Conservation (phyloP, 768 basidiomycete species). For the Panellus pusillus region DNA sequence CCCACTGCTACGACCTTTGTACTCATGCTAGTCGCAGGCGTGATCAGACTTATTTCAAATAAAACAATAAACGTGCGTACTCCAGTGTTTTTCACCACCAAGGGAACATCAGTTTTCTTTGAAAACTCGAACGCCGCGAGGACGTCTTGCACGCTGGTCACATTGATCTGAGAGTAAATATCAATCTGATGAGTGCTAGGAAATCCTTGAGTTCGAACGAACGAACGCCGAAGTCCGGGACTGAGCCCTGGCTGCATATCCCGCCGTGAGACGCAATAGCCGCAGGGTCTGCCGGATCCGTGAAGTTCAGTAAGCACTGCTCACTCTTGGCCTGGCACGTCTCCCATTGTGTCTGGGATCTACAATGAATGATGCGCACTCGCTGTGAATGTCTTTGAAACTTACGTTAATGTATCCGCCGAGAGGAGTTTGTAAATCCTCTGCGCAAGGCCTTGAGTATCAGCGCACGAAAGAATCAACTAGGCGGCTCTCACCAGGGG, state of each 20-base stretch:
- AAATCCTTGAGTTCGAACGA: background rate
- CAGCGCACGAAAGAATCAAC: no score
- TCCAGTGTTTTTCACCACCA: conserved; percentile 29
- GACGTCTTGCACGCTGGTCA: conserved; percentile 13
- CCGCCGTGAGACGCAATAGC: conserved; percentile 12
- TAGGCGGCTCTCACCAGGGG: conserved; percentile 7
- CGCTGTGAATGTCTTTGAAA: no score
- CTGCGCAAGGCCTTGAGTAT: no score
- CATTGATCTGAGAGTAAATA: no score
- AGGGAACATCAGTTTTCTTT: conserved; percentile 16
- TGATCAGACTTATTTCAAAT: background rate
- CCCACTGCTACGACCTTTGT: conserved; percentile 25
- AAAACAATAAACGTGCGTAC: conserved; percentile 8
- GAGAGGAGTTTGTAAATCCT: no score
- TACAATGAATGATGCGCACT: no score
- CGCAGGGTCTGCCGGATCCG: conserved; percentile 17
- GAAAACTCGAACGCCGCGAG: conserved; percentile 26
- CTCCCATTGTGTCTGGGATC: conserved; percentile 22
- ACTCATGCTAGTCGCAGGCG: conserved; percentile 23
- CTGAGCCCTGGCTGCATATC: conserved; percentile 22
- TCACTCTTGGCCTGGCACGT: conserved; percentile 22
- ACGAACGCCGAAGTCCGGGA: conserved; percentile 22
- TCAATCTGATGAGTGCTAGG: no score
- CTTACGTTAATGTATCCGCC: no score
- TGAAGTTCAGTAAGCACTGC: conserved; percentile 23